These are phyloP conservation scores for Phytophthora aleatoria DNA, from an alignment of 352 stramenopile species.

Conservation along the genomic window DNA sequence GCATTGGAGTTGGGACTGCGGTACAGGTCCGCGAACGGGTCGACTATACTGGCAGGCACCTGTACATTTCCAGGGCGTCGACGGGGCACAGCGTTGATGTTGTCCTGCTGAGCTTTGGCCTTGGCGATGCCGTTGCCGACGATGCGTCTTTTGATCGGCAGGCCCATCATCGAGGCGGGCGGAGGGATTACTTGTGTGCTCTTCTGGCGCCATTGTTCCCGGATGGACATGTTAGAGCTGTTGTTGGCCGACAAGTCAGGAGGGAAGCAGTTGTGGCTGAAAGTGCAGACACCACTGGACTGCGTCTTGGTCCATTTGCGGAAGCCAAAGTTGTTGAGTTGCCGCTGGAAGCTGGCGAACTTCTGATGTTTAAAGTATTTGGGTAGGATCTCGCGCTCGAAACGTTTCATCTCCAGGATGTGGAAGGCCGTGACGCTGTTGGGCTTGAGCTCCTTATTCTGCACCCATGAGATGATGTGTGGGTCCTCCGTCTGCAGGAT, in stretches of 20 bases:
- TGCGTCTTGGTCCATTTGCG: slow-evolving; percentile 87
- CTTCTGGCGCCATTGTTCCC: slow-evolving; percentile 78
- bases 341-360: slow-evolving; percentile 91
- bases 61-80: slow-evolving; percentile 26
- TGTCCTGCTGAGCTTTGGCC: slow-evolving; percentile 31
- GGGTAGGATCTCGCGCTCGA: slow-evolving; percentile 90
- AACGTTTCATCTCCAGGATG: slow-evolving; percentile 74
- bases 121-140: slow-evolving; percentile 60
- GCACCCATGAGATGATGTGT: slow-evolving; percentile 69
- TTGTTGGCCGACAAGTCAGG: slow-evolving; percentile 50
- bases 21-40: slow-evolving; percentile 35
- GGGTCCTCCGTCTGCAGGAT: slow-evolving; percentile 82
- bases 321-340: slow-evolving; percentile 95
- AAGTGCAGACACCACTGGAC: slow-evolving; percentile 80
- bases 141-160: slow-evolving; percentile 30
- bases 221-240: slow-evolving; percentile 49
- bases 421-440: slow-evolving; percentile 70
- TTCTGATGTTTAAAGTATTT: slow-evolving; percentile 95
- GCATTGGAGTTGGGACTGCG: slow-evolving; percentile 34
- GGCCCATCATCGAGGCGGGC: slow-evolving; percentile 3
- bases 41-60: slow-evolving; percentile 18
- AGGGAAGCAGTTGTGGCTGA: slow-evolving; percentile 84
- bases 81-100: not conserved
- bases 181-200: slow-evolving; percentile 44
- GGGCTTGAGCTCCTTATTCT: slow-evolving; percentile 70